phyloP scores from a whole-genome alignment of 2,329 filamentous ascomycete species.

The Dendrostoma leiphaemia region DNA sequence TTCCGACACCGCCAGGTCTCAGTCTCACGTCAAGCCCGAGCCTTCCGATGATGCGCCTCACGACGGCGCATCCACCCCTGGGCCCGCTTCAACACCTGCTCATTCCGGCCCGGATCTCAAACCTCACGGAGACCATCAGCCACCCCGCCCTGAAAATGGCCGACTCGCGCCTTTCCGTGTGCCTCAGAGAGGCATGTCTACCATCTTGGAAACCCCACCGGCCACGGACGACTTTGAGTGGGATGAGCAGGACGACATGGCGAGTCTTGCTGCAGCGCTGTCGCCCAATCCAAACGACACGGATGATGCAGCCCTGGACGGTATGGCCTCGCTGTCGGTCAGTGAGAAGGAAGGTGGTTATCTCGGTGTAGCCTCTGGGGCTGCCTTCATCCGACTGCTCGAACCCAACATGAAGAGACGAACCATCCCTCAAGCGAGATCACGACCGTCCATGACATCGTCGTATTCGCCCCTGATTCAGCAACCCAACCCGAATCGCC shows the following conservation, averaged over 20 bases:
- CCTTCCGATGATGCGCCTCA: conserved; percentile 15
- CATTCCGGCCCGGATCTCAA: conserved; percentile 9
- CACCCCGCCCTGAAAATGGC: conserved; percentile 4
- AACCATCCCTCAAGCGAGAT: conserved; percentile 21
- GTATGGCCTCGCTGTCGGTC: conserved; percentile 36
- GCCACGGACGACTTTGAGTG: conserved; percentile 36
- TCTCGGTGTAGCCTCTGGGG: conserved; percentile 43
- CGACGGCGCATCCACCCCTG: conserved; percentile 11
- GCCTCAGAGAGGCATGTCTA: conserved; percentile 19
- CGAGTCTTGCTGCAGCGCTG: conserved; percentile 23
- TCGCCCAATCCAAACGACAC: conserved; percentile 24
- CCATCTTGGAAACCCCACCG: conserved; percentile 30
- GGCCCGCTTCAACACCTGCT: conserved; percentile 2
- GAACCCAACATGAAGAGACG: conserved; percentile 28
- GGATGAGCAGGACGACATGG: conserved; percentile 31
- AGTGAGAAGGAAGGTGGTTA: conserved; percentile 40
- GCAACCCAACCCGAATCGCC: conserved; percentile 31
- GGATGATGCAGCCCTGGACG: conserved; percentile 32
- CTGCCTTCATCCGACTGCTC: conserved; percentile 39
- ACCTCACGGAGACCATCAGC: conserved; percentile 7
- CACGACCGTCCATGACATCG: conserved; percentile 14
- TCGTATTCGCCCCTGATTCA: conserved; percentile 20
- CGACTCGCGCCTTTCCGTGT: conserved; percentile 20
- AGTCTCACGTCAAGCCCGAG: conserved; percentile 18
- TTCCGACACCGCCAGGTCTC: conserved; percentile 6